Base-by-base conservation (phyloP, 2,329 filamentous ascomycete species). In the Fusarium phyllophilum region DNA sequence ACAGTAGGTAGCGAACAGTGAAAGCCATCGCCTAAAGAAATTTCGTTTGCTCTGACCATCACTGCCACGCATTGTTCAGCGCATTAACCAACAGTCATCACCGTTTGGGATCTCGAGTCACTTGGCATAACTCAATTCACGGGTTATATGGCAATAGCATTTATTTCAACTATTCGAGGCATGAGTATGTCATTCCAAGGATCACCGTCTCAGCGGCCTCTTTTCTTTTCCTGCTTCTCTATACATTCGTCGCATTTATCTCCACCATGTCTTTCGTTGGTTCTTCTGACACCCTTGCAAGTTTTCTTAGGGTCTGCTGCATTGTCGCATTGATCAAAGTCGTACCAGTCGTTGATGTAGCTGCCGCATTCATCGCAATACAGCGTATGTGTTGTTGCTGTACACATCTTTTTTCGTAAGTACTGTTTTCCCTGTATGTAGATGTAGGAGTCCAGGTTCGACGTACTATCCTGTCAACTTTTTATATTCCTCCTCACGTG, bases 381-480 rank as follows among this genome's bases (percentile, higher is more conserved):
- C 17, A 24, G 18, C 13, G 48, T 24, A 11, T 51, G 18, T 8
- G n/a, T 51, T 24, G 31, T 34, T 51, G 33, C 31, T 34, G 11
- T 7, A 24, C 48, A 51, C n/a, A 51, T 51, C 2, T 4, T 18
- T 24, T 51, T 14, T 5, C 18, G n/a, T 8, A 4, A n/a, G 17
- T 11, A 6, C 4, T 20, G 1, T 18, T 24, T 10, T n/a, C 1
- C 2, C 1, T 22, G 20, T 20, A 13, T 39, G 0, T 34, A 9
- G 22, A 10, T 51, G 9, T 34, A 15, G 12, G 15, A 20, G 6
- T 15, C 4, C 6, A 34, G 24, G 48, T 34, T 51, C 6, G 3
- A 34, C 13, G 15, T 4, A 8, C 3, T 17, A 15, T 24, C 17
- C 14, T 15, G 8, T 3, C 12, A 24, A 34, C 17, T 20, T 24